Percentiles rank a stretch among this genome's conserved stretches.
phyloP scores from a whole-genome alignment of 441 rosid species.

The Geranium incanum region DNA sequence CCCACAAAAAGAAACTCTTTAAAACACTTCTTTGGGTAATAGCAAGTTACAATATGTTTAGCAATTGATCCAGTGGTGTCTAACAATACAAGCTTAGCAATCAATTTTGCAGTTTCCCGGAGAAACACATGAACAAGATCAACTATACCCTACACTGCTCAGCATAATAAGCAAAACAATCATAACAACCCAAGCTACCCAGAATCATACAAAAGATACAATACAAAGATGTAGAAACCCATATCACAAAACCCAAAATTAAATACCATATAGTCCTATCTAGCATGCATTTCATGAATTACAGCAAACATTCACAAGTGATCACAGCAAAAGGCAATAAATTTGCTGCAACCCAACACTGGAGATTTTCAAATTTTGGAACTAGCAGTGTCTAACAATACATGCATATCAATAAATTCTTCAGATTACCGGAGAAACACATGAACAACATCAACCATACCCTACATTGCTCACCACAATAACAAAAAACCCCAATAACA shows the following conservation, averaged over 20 bases:
- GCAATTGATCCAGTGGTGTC: neutral
- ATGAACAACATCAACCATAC: neutral
- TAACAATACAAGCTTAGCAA: neutral
- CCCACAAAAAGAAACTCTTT: neutral
- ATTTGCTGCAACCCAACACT: too few relatives aligned
- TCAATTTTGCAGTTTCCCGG: neutral
- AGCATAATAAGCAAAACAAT: neutral
- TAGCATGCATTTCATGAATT: too few relatives aligned
- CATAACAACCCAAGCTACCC: neutral
- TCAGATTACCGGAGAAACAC: neutral
- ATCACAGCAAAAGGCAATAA: too few relatives aligned
- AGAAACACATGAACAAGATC: neutral
- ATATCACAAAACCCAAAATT: neutral
- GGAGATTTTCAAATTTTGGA: neutral
- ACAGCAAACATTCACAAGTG: too few relatives aligned
- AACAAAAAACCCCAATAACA: neutral
- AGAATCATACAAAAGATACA: neutral
- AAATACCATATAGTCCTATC: too few relatives aligned
- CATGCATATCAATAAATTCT: neutral
- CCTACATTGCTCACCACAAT: neutral
- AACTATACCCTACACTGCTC: neutral
- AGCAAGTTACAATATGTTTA: neutral
- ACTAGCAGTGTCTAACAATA: neutral
- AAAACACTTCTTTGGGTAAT: neutral
- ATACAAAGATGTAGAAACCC: neutral